These are phyloP conservation scores for Debaryomycetaceae sp. DNA, from an alignment of 1,139 yeast species.

Conservation along the genomic window DNA sequence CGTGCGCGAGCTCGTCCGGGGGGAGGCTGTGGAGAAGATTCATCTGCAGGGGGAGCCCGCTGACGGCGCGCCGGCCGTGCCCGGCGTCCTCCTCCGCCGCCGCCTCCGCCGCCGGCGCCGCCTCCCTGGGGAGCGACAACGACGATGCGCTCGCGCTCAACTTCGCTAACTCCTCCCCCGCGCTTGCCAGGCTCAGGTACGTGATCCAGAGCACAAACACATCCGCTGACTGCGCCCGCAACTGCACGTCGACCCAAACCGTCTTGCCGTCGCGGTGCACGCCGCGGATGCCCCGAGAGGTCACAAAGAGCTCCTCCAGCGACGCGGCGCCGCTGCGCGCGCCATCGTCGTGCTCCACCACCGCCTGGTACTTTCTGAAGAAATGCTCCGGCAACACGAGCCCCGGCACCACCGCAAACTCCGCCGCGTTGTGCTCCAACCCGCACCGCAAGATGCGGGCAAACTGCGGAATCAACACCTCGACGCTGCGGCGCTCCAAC, in stretches of 20 bases:
- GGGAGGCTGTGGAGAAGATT: constrained; percentile 40
- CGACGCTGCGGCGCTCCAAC: constrained; percentile 48
- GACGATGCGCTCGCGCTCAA: constrained; percentile 19
- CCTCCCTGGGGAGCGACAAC: constrained; percentile 13
- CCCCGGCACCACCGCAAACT: constrained; percentile 45
- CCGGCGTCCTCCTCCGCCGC: background rate
- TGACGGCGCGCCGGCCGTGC: no score
- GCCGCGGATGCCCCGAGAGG: constrained; percentile 64
- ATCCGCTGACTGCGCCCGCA: constrained; percentile 62
- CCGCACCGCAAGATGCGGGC: constrained; percentile 49
- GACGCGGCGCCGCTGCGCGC: constrained; percentile 15
- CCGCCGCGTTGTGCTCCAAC: constrained; percentile 34
- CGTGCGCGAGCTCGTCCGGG: constrained; percentile 21
- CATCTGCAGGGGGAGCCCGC: constrained; percentile 57
- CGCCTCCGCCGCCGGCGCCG: constrained; percentile 3
- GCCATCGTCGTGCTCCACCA: constrained; percentile 15
- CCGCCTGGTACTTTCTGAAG: constrained; percentile 57
- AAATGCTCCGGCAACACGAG: constrained; percentile 81
- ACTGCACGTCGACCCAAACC: constrained; percentile 70
- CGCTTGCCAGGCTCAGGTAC: constrained; percentile 52
- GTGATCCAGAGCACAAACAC: constrained; percentile 82
- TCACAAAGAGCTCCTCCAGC: constrained; percentile 45
- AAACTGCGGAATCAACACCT: constrained; percentile 64
- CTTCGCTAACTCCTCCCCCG: constrained; percentile 22
- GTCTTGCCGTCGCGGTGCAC: constrained; percentile 64